phyloP scores from a whole-genome alignment of 2,329 filamentous ascomycete genomes.

The Stemphylium vesicarium region DNA sequence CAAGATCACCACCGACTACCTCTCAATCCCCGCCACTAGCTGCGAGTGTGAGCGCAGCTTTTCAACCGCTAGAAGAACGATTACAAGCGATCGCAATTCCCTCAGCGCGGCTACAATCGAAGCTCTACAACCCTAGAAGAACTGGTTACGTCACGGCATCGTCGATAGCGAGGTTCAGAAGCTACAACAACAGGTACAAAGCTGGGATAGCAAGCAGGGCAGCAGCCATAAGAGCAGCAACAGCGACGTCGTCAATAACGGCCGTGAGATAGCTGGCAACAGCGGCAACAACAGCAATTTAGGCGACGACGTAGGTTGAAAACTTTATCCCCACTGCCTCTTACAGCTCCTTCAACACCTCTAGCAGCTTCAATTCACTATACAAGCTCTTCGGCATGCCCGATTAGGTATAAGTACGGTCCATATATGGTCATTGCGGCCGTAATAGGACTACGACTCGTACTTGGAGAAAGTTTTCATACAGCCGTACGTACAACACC shows the following conservation, averaged over 20 bases:
- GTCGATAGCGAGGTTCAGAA: neutral
- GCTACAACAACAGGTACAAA: neutral
- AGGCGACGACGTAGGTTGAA: neutral
- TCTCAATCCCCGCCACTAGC: constrained; percentile 10
- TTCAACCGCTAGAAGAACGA: constrained; percentile 7
- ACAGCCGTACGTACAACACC: neutral
- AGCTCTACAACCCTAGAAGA: constrained; percentile 1
- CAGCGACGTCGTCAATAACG: neutral
- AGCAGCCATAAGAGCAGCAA: neutral
- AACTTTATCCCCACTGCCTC: neutral
- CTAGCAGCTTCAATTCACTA: constrained; percentile 2
- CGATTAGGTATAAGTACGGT: neutral
- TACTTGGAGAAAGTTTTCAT: neutral
- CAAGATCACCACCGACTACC: constrained; percentile 17
- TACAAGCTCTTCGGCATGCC: neutral
- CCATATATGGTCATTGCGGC: neutral
- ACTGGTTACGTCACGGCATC: constrained; percentile 1
- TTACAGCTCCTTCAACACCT: neutral
- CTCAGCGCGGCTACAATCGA: constrained; percentile 1
- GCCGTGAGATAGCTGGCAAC: neutral
- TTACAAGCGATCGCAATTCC: constrained; percentile 7
- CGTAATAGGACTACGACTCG: constrained; percentile 2
- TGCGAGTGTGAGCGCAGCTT: constrained; percentile 16
- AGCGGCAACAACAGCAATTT: neutral
- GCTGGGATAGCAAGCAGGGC: neutral